Percentiles rank a stretch among this genome's conserved stretches.
These are phyloP conservation scores for Lipomyces starkeyi DNA, from an alignment of 805 yeast genomes.

Conservation along the genomic window DNA sequence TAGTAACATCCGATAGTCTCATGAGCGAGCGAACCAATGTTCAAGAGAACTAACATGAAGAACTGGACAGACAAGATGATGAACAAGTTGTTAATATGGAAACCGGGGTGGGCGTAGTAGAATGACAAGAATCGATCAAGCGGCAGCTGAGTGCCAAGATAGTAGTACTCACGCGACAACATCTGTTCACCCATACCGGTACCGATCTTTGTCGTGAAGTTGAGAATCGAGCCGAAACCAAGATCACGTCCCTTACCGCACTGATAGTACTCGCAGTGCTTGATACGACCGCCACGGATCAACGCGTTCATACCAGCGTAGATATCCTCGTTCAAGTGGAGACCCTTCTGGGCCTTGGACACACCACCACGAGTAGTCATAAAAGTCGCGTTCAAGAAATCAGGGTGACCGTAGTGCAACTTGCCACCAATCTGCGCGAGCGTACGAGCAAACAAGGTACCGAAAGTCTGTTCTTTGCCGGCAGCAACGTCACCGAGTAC, in stretches of 20 bases:
- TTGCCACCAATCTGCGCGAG: slow-evolving; percentile 94
- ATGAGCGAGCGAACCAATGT: slow-evolving; percentile 76
- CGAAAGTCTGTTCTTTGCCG: slow-evolving; percentile 96
- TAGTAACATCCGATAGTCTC: slow-evolving; percentile 75
- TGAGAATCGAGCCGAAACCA: slow-evolving; percentile 89
- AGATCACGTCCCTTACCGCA: slow-evolving; percentile 97
- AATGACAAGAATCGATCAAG: slow-evolving; percentile 88
- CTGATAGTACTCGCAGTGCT: slow-evolving; percentile 94
- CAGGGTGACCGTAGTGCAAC: slow-evolving; percentile 96
- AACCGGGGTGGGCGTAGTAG: slow-evolving; percentile 96
- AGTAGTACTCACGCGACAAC: slow-evolving; percentile 88
- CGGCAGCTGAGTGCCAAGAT: slow-evolving; percentile 86
- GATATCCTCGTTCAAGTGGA: slow-evolving; percentile 92
- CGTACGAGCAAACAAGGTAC: slow-evolving; percentile 92
- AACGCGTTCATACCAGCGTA: slow-evolving; percentile 94
- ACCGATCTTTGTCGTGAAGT: slow-evolving; percentile 94
- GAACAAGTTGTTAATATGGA: slow-evolving; percentile 88
- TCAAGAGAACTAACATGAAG: slow-evolving; percentile 79
- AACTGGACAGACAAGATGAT: slow-evolving; percentile 86
- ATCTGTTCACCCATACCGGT: slow-evolving; percentile 99
- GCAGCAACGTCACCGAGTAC: slow-evolving; percentile 96
- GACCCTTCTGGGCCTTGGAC: slow-evolving; percentile 91
- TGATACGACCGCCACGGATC: slow-evolving; percentile 88
- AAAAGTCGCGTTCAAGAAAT: slow-evolving; percentile 84
- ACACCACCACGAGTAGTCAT: slow-evolving; percentile 97